Evolutionary conservation across 2,329 filamentous ascomycete species (phyloP), one percentile per base, ranked within the genome.

Genomic region (Bipolaris cookei): DNA sequence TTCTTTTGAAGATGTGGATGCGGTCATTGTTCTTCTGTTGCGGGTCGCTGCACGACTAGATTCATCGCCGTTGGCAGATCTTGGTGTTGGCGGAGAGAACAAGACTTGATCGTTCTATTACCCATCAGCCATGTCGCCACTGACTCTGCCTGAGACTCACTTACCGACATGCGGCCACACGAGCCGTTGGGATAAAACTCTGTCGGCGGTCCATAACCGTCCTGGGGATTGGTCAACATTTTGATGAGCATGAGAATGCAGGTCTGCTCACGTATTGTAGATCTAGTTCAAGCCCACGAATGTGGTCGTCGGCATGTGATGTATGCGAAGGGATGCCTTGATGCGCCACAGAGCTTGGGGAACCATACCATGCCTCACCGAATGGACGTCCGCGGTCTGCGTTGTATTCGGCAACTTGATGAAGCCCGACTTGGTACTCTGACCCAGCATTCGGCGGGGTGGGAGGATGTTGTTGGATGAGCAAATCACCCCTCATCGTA

Each of bases 321-420:
- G 66, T 59, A 59, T 71, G 66, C 54, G 59, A 69, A 57, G 65
- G 63, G 55, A 70, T 61, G 39, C 61, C 63, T 61, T 74, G 64
- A 42, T 70, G 70, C 52, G 65, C 59, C 20, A 64, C 62, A 25
- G 67, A 62, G 14, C 61, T 64, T 28, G 73, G 67, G 44, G 73
- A 73, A 38, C 65, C 66, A 61, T 76, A 76, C 32, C 56, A 56
- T 37, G 62, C 66, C 25, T 69, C 68, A 51, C 77, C 72, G 51
- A 77, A 76, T 21, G 77, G 66, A 64, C 76, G 76, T 38, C 68
- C 71, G 28, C 69, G 68, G 49, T 68, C 72, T 54, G 74, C 73
- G 62, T 78, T 80, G 69, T 79, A 79, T 64, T 77, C 74, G 43
- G 76, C 77, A 59, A 81, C 66, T 51, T 77, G 77, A 39, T 76